Evolutionary conservation across 163 green algal species (phyloP).

Genomic region (Scenedesmus sp.): DNA sequence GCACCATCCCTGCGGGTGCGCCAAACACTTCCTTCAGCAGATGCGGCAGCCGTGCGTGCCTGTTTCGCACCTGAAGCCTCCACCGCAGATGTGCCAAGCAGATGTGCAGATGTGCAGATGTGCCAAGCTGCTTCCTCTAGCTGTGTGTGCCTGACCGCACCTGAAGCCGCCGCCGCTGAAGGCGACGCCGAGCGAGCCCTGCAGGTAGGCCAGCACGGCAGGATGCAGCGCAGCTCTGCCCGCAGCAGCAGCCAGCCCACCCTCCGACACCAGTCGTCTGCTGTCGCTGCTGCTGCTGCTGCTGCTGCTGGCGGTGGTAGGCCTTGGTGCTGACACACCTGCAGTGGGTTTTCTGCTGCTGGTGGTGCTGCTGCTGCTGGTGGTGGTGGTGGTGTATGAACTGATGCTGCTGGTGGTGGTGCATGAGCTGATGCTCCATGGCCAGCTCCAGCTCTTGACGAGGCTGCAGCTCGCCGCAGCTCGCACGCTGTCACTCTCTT

Average conservation of each 20-base stretch:
- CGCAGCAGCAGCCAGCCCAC: background rate
- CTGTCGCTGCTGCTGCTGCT: slow-evolving; percentile 23
- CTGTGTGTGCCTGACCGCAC: background rate
- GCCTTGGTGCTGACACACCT: too few species aligned
- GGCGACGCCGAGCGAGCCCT: background rate
- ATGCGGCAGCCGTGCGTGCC: background rate
- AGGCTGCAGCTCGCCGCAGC: background rate
- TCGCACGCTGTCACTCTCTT: background rate
- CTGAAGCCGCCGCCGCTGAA: slow-evolving; percentile 1
- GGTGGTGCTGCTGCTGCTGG: background rate
- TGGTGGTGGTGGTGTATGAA: background rate
- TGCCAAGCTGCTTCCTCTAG: background rate
- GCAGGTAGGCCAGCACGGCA: background rate
- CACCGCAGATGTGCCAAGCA: background rate
- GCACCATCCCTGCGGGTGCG: background rate
- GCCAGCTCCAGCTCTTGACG: background rate
- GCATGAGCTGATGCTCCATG: background rate
- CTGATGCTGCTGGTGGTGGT: too few species aligned
- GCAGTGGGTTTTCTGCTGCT: background rate
- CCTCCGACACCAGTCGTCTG: background rate
- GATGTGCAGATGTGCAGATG: background rate
- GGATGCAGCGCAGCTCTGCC: background rate
- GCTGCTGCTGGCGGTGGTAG: background rate
- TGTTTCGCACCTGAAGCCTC: background rate
- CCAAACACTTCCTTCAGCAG: background rate